Base-by-base conservation (phyloP, 208 protist species). In the Acanthamoeba castellanii region DNA sequence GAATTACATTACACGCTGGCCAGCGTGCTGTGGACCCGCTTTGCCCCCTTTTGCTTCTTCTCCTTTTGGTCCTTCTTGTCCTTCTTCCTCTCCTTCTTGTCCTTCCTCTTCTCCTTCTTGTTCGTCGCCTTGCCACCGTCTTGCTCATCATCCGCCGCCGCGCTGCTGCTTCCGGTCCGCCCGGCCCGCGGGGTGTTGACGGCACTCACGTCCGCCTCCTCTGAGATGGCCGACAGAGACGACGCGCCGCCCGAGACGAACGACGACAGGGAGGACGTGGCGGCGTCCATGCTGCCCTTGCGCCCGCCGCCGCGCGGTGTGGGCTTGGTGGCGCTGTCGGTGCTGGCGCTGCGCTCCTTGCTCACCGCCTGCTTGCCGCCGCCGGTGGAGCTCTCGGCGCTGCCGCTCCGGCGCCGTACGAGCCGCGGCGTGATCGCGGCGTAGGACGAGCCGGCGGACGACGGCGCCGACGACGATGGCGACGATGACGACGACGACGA, bases 211-310 rank as follows among this genome's bases (percentile, higher is more conserved):
- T 42, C 72, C 34, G 72, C 8, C 37, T 81, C 72, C 18, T 81
- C 72, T 32, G 72, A 47, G 32, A 81, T 81, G 72, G 16, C n/a
- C 64, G 64, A 72, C 64, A 72, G 42, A 34, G 72, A 81, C 7
- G 72, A 81, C 72, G 72, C 72, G 37, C 27, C n/a, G 4, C 34
- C 72, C 5, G 72, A 50, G 18, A 50, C 42, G 16, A 81, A 32
- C 72, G 72, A 42, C 22, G 72, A 81, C 27, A 81, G 72, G 37
- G 72, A 81, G 1, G 34, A 50, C 22, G 30, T 27, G 37, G 7
- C 72, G 42, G 72, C 72, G 72, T 81, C 72, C 34, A 81, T 27
- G 72, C 72, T 81, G 72, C 72, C 72, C 72, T 81, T 81, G 37
- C 72, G 72, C 20, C 72, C 72, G 72, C 30, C 11, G 30, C 64